Conservation (phyloP, 441 rosid genomes). For the Mallotus repandus region DNA sequence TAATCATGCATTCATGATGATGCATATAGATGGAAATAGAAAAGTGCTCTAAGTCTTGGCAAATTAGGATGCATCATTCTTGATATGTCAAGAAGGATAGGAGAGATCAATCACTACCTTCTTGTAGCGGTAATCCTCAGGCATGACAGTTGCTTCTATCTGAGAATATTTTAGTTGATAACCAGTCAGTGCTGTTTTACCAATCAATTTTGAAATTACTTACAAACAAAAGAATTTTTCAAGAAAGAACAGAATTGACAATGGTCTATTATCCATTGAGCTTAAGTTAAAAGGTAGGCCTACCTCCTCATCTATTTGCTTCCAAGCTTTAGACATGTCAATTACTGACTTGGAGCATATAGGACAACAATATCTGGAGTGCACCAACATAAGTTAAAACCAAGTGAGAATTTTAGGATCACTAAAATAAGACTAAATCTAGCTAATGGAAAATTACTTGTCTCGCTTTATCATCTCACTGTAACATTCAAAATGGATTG, state of each 20-base stretch:
- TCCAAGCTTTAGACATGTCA: constrained; percentile 87
- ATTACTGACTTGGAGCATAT: constrained; percentile 87
- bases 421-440: neutral
- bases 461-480: constrained; percentile 78
- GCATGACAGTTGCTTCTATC: constrained; percentile 88
- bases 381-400: constrained; percentile 13
- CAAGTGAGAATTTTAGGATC: neutral
- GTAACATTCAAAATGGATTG: constrained; percentile 85
- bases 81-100: neutral
- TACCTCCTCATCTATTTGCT: constrained; percentile 89
- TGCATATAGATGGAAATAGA: neutral
- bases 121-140: constrained; percentile 76
- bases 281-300: constrained; percentile 9
- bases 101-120: constrained; percentile 51
- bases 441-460: constrained; percentile 52
- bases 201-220: no score
- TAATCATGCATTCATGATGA: no score
- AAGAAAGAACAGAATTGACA: neutral
- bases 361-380: constrained; percentile 80
- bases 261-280: neutral
- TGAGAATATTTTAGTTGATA: constrained; percentile 28
- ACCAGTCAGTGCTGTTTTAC: neutral
- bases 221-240: no score
- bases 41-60: no score
- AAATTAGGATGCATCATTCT: neutral